Percentiles rank a stretch among this genome's conserved stretches.
phyloP scores from a whole-genome alignment of 257 asterid species.

The Jacaranda mimosifolia region DNA sequence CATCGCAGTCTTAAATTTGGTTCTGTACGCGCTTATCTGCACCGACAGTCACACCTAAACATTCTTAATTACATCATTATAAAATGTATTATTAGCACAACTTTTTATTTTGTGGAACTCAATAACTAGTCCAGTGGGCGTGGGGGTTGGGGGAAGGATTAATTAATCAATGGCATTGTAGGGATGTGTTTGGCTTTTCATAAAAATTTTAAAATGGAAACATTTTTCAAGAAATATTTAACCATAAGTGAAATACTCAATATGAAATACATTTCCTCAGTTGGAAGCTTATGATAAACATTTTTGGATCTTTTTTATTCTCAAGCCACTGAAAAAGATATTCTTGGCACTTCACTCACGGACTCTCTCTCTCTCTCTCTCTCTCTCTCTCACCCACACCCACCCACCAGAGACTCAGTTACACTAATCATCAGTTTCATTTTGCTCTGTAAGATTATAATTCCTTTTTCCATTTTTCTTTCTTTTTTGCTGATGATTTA shows the following conservation, averaged over 20 bases:
- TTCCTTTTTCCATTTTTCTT: neutral
- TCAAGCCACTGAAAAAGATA: slow-evolving; percentile 9
- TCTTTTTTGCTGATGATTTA: slow-evolving; percentile 7
- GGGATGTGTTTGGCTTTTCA: no score
- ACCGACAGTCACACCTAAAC: slow-evolving; percentile 24
- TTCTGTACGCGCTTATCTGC: neutral
- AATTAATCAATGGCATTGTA: no score
- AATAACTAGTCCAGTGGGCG: no score
- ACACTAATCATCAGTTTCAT: slow-evolving; percentile 22
- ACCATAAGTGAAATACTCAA: no score
- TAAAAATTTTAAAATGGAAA: no score
- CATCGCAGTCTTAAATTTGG: no score
- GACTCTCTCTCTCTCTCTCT: slow-evolving; percentile 19
- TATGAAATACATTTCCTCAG: no score
- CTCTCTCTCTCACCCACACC: slow-evolving; percentile 27
- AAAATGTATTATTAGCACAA: no score
- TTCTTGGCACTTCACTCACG: slow-evolving; percentile 22
- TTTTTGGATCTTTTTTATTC: neutral
- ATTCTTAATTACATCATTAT: neutral
- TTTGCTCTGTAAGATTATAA: slow-evolving; percentile 37
- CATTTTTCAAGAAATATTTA: no score
- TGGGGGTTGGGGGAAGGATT: no score
- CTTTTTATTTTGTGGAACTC: no score
- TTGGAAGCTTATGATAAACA: neutral
- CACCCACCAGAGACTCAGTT: neutral